Evolutionary conservation across 257 asterid genomes (phyloP), one percentile per base, ranked within the genome.

Genomic region (Ilex aquifolium): DNA sequence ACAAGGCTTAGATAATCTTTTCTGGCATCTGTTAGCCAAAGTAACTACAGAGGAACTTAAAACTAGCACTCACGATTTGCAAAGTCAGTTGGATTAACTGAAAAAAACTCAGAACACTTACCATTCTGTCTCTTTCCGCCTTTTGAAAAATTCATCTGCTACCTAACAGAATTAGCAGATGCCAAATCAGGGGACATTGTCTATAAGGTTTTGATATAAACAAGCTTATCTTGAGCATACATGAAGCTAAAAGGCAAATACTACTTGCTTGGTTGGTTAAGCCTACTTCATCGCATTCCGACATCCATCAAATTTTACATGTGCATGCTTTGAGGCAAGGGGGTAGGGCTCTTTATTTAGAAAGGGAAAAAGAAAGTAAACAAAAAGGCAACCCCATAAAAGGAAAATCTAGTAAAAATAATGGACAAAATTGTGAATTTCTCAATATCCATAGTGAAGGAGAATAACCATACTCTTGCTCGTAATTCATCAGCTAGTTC

Each of bases 41-140:
- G 7, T 42, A 42, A 42, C 10, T 42, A 11, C 27, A 21, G 27
- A 21, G 27, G 27, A 21, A 21, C 27, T 21, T 21, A 21, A 21
- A 21, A 21, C 27, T 21, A 21, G 27, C 27, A 21, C 27, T 21
- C 27, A 21, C 27, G 27, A 21, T 21, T 21, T 21, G 27, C 27
- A 21, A 21, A 21, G 27, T 21, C 27, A 21, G n/a, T 46, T 10
- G n/a, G 52, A 46, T 46, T 10, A 12, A 46, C n/a, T 12, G 1
- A 31, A 6, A 54, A 55, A 69, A 30, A 30, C 10, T 70, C 59
- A 29, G 65, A 39, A 40, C 12, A 63, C 85, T 79, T 42, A 86
- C 96, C 96, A 88, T 80, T 92, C 97, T 4, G 99, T 87, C 85
- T 92, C 95, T 76, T 85, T 68, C 31, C 96, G 81, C 68, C 97